phyloP scores from a whole-genome alignment of 2,329 filamentous ascomycete genomes.

The Colletotrichum chlorophyti region DNA sequence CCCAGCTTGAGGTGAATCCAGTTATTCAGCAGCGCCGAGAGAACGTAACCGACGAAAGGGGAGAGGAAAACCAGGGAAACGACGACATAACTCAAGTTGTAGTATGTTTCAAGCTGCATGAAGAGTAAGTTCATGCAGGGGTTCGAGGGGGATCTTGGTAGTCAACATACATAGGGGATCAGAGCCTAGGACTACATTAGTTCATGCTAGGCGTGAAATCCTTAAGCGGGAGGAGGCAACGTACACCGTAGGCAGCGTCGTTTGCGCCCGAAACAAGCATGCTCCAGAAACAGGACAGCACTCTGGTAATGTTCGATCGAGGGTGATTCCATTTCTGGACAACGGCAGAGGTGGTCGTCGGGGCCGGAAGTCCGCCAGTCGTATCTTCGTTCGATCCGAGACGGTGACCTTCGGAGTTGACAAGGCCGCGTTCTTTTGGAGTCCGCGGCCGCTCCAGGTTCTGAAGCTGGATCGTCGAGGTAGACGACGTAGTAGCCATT shows the following conservation, averaged over 20 bases:
- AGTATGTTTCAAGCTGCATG: constrained; percentile 52
- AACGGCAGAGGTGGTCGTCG: constrained; percentile 9
- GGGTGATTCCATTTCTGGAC: constrained; percentile 57
- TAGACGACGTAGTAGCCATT: constrained; percentile 10
- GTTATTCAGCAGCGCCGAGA: constrained; percentile 68
- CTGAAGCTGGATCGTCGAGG: constrained; percentile 12
- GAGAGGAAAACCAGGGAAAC: constrained; percentile 72
- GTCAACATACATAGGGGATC: constrained; percentile 55
- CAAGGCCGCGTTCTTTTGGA: constrained; percentile 1
- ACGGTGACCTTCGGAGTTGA: constrained; percentile 16
- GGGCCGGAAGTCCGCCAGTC: constrained; percentile 17
- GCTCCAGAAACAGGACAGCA: constrained; percentile 62
- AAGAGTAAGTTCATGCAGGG: constrained; percentile 29
- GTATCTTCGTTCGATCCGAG: constrained; percentile 7
- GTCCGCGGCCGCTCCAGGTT: background rate
- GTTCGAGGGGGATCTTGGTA: constrained; percentile 33
- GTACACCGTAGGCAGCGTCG: constrained; percentile 64
- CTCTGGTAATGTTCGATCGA: constrained; percentile 52
- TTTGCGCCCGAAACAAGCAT: constrained; percentile 66
- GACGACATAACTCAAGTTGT: constrained; percentile 64
- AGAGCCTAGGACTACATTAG: constrained; percentile 45
- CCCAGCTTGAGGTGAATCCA: constrained; percentile 43
- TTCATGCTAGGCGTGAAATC: background rate
- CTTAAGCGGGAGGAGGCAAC: constrained; percentile 32
- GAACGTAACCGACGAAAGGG: constrained; percentile 68